Evolutionary conservation across 116 monocot species (phyloP).

Genomic region (Cymodocea nodosa): DNA sequence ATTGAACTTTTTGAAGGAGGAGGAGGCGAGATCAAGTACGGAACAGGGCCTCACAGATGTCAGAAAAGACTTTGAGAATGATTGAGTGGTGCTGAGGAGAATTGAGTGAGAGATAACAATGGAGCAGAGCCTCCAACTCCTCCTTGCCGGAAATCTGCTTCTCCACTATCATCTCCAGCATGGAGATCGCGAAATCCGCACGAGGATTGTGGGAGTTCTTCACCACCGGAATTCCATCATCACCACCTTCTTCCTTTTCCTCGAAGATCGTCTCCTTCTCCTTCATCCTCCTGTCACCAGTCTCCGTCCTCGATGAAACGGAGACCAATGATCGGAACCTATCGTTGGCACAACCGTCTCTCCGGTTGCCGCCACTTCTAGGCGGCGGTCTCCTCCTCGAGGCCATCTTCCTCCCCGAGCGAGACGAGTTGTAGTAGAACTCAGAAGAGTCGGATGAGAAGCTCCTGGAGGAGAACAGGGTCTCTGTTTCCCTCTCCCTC

Average conservation of each 20-base stretch:
- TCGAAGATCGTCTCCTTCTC: no score
- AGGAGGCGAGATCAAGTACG: no score
- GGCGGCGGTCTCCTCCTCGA: not conserved
- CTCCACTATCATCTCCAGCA: conserved; percentile 90
- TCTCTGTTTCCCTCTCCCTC: conserved; percentile 7
- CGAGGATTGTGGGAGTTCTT: conserved; percentile 58
- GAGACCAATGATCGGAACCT: conserved; percentile 3
- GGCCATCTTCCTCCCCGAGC: not conserved
- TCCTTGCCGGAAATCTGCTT: conserved; percentile 31
- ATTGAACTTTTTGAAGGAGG: no score
- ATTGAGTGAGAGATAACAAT: conserved; percentile 58
- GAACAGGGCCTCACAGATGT: conserved; percentile 55
- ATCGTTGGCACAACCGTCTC: not conserved
- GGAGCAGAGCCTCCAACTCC: conserved; percentile 50
- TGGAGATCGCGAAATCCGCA: conserved; percentile 69
- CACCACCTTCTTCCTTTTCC: not conserved
- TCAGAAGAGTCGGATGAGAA: conserved; percentile 19
- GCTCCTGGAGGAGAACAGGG: conserved; percentile 17
- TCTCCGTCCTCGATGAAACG: not conserved
- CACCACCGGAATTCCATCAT: conserved; percentile 55
- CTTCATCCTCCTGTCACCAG: not conserved
- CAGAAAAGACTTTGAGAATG: conserved; percentile 72
- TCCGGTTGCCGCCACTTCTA: not conserved
- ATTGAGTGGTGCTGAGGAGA: conserved; percentile 40
- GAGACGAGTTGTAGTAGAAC: conserved; percentile 13